phyloP scores from a whole-genome alignment of 495 filamentous ascomycete genomes.

The Aspergillus homomorphus region DNA sequence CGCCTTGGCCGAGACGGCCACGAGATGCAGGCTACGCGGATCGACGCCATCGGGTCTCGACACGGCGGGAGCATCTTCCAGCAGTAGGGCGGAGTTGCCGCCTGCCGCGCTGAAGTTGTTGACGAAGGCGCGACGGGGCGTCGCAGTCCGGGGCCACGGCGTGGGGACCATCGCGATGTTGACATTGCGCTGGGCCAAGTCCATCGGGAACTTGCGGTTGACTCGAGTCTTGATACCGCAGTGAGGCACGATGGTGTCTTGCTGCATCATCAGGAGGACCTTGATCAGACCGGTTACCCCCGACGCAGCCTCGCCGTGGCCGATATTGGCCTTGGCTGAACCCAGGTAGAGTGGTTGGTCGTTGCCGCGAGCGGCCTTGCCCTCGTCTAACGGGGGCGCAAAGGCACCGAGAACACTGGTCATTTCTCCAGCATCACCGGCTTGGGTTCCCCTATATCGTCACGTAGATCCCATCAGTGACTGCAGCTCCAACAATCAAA shows the following conservation, averaged over 20 bases:
- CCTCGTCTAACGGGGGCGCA: too few species aligned
- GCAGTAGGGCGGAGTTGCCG: slow-evolving; percentile 32
- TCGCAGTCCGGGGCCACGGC: too few species aligned
- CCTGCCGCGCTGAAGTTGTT: too few species aligned
- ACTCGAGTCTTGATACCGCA: slow-evolving; percentile 43
- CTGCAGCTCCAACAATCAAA: too few species aligned
- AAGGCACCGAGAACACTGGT: too few species aligned
- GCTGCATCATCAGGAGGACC: slow-evolving; percentile 28
- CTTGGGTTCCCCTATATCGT: slow-evolving; percentile 44
- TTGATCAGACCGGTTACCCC: slow-evolving; percentile 34
- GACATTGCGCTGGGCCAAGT: too few species aligned
- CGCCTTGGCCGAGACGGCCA: neutral
- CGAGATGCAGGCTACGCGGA: too few species aligned
- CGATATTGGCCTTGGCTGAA: slow-evolving; percentile 38
- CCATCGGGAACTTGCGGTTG: slow-evolving; percentile 33
- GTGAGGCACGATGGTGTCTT: slow-evolving; percentile 31
- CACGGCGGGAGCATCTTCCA: slow-evolving; percentile 38
- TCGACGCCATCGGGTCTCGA: too few species aligned
- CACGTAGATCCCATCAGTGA: too few species aligned
- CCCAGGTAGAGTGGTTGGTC: slow-evolving; percentile 23
- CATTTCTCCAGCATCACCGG: slow-evolving; percentile 35
- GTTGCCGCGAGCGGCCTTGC: slow-evolving; percentile 1
- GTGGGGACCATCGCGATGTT: too few species aligned
- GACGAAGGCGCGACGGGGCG: too few species aligned
- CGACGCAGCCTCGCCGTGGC: slow-evolving; percentile 37